Base-by-base conservation (phyloP, 2,329 filamentous ascomycete genomes). In the Trichophyton equinum region DNA sequence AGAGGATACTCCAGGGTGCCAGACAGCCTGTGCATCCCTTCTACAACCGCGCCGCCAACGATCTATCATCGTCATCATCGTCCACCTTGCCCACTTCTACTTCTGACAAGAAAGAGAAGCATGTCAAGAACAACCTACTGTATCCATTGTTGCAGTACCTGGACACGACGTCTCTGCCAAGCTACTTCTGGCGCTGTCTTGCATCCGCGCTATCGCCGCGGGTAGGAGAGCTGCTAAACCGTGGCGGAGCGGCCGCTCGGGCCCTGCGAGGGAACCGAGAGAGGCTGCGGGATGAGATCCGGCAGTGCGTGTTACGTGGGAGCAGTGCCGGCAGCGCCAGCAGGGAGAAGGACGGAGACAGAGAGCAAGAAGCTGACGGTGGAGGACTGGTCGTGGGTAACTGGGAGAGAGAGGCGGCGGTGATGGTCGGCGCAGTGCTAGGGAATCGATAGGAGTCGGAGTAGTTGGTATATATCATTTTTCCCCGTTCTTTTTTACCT, bases 121-220 rank as follows among this genome's bases (percentile, higher is more conserved):
- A 66, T 38, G 20, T 58, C 57, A 69, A 70, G 30, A 61, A 68
- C 56, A 82, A 82, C 61, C 81, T 96, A 47, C 79, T 96, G 0
- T 82, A 86, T 61, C 86, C 86, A 0, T 77, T 96, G 0, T 81
- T 95, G 7, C 77, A 82, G 9, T 79, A 86, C n/a, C 82, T 99
- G 6, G 94, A 97, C 73, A 96, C 91, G 0, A 84, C 88, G 0
- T 94, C 89, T 1, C 77, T 99, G 15, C 85, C 90, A 1, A 92
- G 88, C 0, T 95, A 92, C 72, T 99, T 96, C 76, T 99, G 94
- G 91, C 82, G 94, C 59, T 88, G 87, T 7, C 82, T 97, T 68
- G 94, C 94, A 0, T 84, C 87, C 0, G 86, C 84, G 61, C 79
- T 97, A 62, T 83, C 87, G 2, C 78, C 85, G 0, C 82, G 89